phyloP scores from a whole-genome alignment of 331 rosid genomes.

The Dryas integrifolia region DNA sequence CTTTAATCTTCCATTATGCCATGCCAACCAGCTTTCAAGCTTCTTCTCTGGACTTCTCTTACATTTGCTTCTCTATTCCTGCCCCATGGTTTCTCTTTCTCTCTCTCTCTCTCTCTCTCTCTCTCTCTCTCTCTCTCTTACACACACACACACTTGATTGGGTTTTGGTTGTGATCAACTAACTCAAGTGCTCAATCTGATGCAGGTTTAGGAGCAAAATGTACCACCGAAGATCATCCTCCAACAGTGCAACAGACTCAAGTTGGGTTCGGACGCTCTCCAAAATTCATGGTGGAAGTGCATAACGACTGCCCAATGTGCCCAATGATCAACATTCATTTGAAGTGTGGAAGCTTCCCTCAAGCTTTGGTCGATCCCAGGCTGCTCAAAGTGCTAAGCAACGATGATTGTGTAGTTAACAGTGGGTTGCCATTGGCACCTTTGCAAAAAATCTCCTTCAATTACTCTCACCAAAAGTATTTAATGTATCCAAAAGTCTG shows the following conservation, averaged over 20 bases:
- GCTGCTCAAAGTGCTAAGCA: conserved; percentile 28
- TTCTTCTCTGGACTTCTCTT: conserved; percentile 12
- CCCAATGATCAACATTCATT: conserved; percentile 33
- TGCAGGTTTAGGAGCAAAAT: conserved; percentile 34
- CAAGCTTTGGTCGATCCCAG: conserved; percentile 36
- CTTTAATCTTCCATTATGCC: not conserved
- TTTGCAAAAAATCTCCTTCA: conserved; percentile 29
- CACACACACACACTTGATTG: not conserved
- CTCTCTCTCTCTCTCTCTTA: not conserved
- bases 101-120: conserved; percentile 1
- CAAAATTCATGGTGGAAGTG: conserved; percentile 35
- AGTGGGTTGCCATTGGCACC: conserved; percentile 34
- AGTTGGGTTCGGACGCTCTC: conserved; percentile 25
- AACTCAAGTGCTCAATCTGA: not conserved
- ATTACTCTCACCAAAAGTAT: conserved; percentile 32
- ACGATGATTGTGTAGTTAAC: conserved; percentile 29
- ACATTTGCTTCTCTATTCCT: conserved; percentile 8
- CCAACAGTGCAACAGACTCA: conserved; percentile 37
- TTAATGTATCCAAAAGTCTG: conserved; percentile 24
- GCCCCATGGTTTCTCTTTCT: conserved; percentile 2
- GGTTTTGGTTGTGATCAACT: not conserved
- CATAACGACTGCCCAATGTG: conserved; percentile 40
- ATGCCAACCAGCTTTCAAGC: conserved; percentile 9
- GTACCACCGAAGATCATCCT: conserved; percentile 12
- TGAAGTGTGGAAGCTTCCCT: conserved; percentile 39